These are phyloP conservation scores for Pleurotus citrinopileatus DNA, from an alignment of 768 basidiomycete species.

Conservation along the genomic window DNA sequence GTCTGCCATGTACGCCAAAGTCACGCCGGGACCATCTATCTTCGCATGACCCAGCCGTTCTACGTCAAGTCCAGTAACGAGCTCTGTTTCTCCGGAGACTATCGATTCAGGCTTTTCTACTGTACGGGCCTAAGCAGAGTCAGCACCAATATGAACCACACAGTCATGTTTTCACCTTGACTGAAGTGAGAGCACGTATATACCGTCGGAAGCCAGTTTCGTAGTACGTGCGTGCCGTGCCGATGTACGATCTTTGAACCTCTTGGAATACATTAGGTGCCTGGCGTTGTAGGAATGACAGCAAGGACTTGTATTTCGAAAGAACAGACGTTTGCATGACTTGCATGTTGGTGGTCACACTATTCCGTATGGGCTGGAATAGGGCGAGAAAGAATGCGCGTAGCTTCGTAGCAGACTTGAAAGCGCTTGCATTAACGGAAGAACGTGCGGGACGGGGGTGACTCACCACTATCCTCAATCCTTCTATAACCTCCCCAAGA, in stretches of 20 bases:
- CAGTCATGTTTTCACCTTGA: constrained; percentile 54
- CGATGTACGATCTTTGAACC: constrained; percentile 82
- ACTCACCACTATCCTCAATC: constrained; percentile 83
- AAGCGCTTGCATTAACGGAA: not conserved
- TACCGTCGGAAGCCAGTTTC: constrained; percentile 96
- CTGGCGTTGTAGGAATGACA: constrained; percentile 81
- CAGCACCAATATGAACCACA: not conserved
- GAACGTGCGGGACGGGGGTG: not conserved
- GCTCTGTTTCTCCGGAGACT: constrained; percentile 39
- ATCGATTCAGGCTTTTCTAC: constrained; percentile 71
- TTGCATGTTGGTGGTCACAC: constrained; percentile 90
- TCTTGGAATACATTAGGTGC: constrained; percentile 81
- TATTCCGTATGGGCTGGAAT: constrained; percentile 77
- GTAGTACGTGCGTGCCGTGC: constrained; percentile 84
- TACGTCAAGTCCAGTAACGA: constrained; percentile 34
- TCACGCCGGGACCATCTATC: constrained; percentile 77
- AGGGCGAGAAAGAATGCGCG: constrained; percentile 82
- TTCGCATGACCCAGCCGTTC: constrained; percentile 65
- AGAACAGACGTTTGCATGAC: constrained; percentile 87
- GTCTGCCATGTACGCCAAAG: constrained; percentile 86
- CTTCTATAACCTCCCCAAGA: constrained; percentile 80
- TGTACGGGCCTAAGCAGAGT: constrained; percentile 50
- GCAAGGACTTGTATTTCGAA: constrained; percentile 79
- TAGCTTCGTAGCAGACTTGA: constrained; percentile 85
- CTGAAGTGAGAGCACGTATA: constrained; percentile 70